phyloP scores from a whole-genome alignment of 2,329 filamentous ascomycete species.

The Penicillium oxalicum region DNA sequence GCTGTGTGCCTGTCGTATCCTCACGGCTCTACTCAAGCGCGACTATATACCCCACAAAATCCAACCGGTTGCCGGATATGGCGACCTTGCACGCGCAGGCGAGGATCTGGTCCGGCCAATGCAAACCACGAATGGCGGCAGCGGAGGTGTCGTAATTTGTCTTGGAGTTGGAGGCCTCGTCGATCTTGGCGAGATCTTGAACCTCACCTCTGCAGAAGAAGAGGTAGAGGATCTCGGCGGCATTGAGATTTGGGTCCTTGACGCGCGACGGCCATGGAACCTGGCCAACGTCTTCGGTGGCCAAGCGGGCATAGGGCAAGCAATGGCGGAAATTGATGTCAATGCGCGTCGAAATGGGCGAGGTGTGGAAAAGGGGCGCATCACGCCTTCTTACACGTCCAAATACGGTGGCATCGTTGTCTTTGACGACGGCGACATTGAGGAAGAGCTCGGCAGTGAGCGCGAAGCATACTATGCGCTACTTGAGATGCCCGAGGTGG shows the following conservation, averaged over 20 bases:
- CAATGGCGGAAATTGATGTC: constrained; percentile 42
- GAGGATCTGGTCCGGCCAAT: constrained; percentile 74
- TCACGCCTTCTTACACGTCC: constrained; percentile 66
- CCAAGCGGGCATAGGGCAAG: constrained; percentile 49
- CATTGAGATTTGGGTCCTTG: constrained; percentile 93
- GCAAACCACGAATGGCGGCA: constrained; percentile 77
- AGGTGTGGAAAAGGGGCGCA: constrained; percentile 67
- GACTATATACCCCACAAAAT: constrained; percentile 98
- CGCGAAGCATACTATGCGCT: constrained; percentile 79
- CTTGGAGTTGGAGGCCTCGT: constrained; percentile 88
- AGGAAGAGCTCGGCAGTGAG: constrained; percentile 69
- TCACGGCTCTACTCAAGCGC: constrained; percentile 87
- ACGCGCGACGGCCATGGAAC: constrained; percentile 91
- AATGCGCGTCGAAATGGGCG: constrained; percentile 46
- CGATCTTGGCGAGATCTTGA: constrained; percentile 74
- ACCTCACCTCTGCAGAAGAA: constrained; percentile 66
- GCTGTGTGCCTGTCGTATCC: constrained; percentile 88
- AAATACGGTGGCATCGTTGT: constrained; percentile 85
- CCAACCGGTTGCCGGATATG: constrained; percentile 88
- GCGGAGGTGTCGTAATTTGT: constrained; percentile 83
- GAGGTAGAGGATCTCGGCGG: constrained; percentile 60
- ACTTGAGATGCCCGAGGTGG: constrained; percentile 82
- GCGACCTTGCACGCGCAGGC: constrained; percentile 74
- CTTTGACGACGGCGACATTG: constrained; percentile 93
- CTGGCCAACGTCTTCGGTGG: constrained; percentile 87